Evolutionary conservation across 2,329 filamentous ascomycete genomes (phyloP), one percentile per base, ranked within the genome.

Genomic region (Pseudocercospora vitis): DNA sequence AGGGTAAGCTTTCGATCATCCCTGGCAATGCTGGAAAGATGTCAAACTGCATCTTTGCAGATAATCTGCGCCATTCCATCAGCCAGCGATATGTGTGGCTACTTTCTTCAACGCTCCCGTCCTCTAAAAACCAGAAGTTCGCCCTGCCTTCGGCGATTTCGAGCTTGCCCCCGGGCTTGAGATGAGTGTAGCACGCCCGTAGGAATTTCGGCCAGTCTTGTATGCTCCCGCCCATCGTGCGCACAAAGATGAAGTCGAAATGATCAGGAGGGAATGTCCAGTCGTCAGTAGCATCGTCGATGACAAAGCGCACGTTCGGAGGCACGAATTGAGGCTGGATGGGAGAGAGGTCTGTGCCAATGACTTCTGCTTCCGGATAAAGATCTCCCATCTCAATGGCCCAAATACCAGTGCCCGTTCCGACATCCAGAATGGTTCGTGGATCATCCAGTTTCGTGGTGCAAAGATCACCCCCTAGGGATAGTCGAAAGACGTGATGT

Each of bases 391-490:
- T 72, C n/a, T 63, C 63, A 11, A 55, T 73, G 71, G 2, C 66
- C 65, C 64, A 66, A 42, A 70, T 63, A 8, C 76, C 76, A 2
- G 76, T 79, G 0, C 77, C 76, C 1, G 74, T 77, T 7, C 76
- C 76, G 16, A 75, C 63, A 60, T 79, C 77, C 0, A 79, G 64
- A 4, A 72, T 61, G 18, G 50, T 40, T 35, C 40, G 31, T 7
- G 60, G 62, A 4, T 55, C 32, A 14, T 50, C 47, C n/a, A 69
- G 56, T 16, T 55, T 53, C 12, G 39, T 42, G 18, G 23, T 12
- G 19, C 39, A 42, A 7, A 42, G 18, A 12, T 42, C 39, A 12
- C 60, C 64, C 33, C 61, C 53, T 2, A 69, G 58, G 0, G 68
- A 64, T 47, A 73, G 50, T 24, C 65, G 52, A 61, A 69, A 71